Percentiles rank a stretch among this genome's conserved stretches.
Conservation (phyloP, 345 rosid species). For the Hevea brasiliensis region DNA sequence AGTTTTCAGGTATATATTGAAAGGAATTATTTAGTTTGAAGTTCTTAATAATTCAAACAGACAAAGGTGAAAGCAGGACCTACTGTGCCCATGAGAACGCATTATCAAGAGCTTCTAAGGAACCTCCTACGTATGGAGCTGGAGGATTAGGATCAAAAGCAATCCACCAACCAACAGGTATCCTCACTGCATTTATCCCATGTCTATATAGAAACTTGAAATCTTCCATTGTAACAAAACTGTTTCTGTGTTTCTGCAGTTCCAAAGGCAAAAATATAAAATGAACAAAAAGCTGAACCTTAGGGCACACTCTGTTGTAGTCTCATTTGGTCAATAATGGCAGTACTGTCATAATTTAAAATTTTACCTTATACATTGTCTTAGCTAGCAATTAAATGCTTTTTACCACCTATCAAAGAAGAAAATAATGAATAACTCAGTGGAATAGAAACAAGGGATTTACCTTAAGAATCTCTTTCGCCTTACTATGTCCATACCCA, state of each 20-base stretch:
- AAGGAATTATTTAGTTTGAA: conserved; percentile 10
- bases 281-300: conserved; percentile 1
- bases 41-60: neutral
- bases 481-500: conserved; percentile 55
- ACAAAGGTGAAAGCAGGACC: conserved; percentile 30
- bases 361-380: neutral
- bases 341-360: neutral
- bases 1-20: conserved; percentile 8
- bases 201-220: conserved; percentile 57
- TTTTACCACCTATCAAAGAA: conserved; percentile 8
- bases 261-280: neutral
- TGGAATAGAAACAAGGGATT: neutral
- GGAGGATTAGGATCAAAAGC: conserved; percentile 77
- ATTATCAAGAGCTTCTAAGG: conserved; percentile 65
- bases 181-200: conserved; percentile 68
- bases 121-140: conserved; percentile 59
- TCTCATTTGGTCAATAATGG: neutral
- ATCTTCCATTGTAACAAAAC: conserved; percentile 55
- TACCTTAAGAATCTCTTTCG: conserved; percentile 69
- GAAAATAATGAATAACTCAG: neutral
- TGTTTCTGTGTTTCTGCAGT: conserved; percentile 62
- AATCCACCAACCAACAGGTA: conserved; percentile 88
- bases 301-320: neutral
- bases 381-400: neutral
- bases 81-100: conserved; percentile 79